Base-by-base conservation (phyloP, 202 grass and related monocot genomes). In the Setaria viridis region DNA sequence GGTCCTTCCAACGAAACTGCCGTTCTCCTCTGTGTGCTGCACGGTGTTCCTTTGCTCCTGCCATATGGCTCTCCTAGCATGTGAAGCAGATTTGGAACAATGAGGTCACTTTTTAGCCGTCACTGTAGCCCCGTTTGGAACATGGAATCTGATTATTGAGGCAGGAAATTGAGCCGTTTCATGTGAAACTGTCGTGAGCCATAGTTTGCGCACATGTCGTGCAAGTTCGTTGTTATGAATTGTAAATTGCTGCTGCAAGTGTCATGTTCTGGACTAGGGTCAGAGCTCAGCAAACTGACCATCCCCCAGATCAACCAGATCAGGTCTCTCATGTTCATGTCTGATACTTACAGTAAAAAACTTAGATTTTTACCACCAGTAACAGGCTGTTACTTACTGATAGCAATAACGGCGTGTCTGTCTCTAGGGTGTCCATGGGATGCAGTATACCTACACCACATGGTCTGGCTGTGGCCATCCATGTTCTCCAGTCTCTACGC, bases 1-100 rank as follows among this genome's bases (percentile, higher is more conserved):
- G 72, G 78, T 65, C 78, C 72, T 86, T 48, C 73, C 88, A 67
- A 58, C 11, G 39, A 50, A 85, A 73, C 82, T 64, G 6, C 3
- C 17, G 42, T 30, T 70, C 49, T 82, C 58, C 46, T 69, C 62
- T 62, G 54, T 62, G 2, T 71, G 43, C 21, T 62, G 67, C 21
- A 19, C 11, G 50, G 64, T 78, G 63, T 62, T 76, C 33, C 14
- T 77, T 30, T 64, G 64, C 45, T 72, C 53, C 72, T n/a, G 30
- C 72, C 59, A 42, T 53, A n/a, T 77, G 19, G 12, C 83, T 82
- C 45, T 68, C 56, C 39, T 5, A 30, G 6, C 64, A 60, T 63
- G 50, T 85, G 82, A 76, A 70, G 71, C 56, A 16, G 41, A 34
- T 68, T 37, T 68, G 69, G 20, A 65, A 60, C 32, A 47, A 81